Evolutionary conservation across 495 filamentous ascomycete species (phyloP).

Genomic region (Tetracladium marchalianum): DNA sequence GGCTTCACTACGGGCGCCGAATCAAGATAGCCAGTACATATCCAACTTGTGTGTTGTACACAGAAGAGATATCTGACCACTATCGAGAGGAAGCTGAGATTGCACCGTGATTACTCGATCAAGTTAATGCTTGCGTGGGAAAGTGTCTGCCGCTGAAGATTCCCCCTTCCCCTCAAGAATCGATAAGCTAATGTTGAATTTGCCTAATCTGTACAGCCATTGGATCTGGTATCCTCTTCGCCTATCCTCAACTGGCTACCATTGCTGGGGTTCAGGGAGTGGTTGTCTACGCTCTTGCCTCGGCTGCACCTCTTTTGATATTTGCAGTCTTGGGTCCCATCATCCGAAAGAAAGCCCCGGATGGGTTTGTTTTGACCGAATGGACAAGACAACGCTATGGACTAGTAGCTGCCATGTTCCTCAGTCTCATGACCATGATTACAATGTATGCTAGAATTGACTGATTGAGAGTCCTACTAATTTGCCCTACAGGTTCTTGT

Average conservation of each 20-base stretch:
- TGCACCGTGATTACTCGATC: slow-evolving; percentile 86
- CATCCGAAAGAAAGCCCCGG: slow-evolving; percentile 61
- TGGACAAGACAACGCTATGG: slow-evolving; percentile 71
- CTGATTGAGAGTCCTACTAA: too few species aligned
- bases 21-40: slow-evolving; percentile 33
- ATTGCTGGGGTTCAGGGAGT: slow-evolving; percentile 66
- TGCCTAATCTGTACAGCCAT: slow-evolving; percentile 43
- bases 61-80: slow-evolving; percentile 15
- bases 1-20: slow-evolving; percentile 85
- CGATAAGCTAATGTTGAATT: slow-evolving; percentile 15
- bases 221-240: slow-evolving; percentile 68
- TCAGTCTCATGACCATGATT: slow-evolving; percentile 63
- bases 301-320: slow-evolving; percentile 53
- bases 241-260: slow-evolving; percentile 72
- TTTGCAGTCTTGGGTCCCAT: slow-evolving; percentile 63
- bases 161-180: slow-evolving; percentile 18
- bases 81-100: slow-evolving; percentile 65
- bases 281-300: slow-evolving; percentile 59
- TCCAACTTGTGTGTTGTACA: slow-evolving; percentile 30
- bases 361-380: slow-evolving; percentile 71
- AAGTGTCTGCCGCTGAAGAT: slow-evolving; percentile 67
- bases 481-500: slow-evolving; percentile 41
- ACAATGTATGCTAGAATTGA: slow-evolving; percentile 33
- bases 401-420: slow-evolving; percentile 48
- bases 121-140: slow-evolving; percentile 94